Evolutionary conservation across 345 rosid genomes (phyloP), one percentile per base, ranked within the genome.

Genomic region (Crucihimalaya himalaica): DNA sequence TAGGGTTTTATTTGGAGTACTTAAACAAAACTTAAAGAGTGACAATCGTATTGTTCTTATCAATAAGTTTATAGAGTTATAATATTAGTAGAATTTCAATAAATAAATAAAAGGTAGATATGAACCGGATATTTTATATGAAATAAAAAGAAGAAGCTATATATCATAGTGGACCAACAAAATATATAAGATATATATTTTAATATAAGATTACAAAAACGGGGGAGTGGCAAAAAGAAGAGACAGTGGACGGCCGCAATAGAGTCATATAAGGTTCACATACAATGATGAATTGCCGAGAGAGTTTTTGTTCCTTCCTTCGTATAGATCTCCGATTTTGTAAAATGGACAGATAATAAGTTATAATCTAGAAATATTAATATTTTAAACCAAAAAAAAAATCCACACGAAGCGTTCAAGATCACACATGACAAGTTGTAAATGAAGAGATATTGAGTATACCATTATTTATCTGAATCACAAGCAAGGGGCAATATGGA

Each of bases 391-490:
- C n/a, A n/a, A n/a, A 10, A 16, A 20, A 74, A 69, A 46, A 55
- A 70, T 76, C 66, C 71, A 45, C 28, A 52, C 43, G 68, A 35
- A 31, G 48, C 52, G 29, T 59, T 51, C 64, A 68, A 75, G 42
- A 75, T 68, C 74, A 69, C 74, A 53, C 70, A 68, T 76, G 75
- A 53, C 75, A 76, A 76, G 64, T 69, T 76, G 79, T 29, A 75
- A 43, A 43, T 52, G 35, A 50, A 48, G 40, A 52, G 63, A 31
- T 61, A 10, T 52, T 61, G 48, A 31, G 56, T 52, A 51, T 50
- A 39, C 6, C 37, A 47, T 10, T 37, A 40, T 74, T 63, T 53
- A 48, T 61, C 29, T 62, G 65, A 76, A 43, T 34, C 31, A 63
- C 23, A 70, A 54, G 80, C 75, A 62, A 70, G 64, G 75, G 75